phyloP scores from a whole-genome alignment of 176 grass and related monocot genomes.

The Phragmites australis region DNA sequence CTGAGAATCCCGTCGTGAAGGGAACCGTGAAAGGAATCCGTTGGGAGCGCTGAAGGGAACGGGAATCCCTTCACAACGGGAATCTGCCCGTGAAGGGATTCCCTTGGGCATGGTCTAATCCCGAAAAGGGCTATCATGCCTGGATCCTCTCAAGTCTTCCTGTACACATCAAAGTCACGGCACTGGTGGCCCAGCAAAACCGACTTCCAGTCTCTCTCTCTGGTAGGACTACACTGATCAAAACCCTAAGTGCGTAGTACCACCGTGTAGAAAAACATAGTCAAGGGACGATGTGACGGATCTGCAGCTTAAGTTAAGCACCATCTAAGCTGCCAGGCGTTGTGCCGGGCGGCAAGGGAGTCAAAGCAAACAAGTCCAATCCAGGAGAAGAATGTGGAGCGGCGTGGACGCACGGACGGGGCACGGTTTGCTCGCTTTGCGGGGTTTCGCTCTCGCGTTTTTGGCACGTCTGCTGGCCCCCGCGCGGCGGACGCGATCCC shows the following conservation, averaged over 20 bases:
- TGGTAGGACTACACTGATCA: neutral
- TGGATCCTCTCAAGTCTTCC: constrained; percentile 16
- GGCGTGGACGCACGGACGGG: neutral
- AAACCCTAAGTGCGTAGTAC: neutral
- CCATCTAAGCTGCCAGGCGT: neutral
- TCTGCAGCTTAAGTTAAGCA: neutral
- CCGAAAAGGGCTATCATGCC: constrained; percentile 6
- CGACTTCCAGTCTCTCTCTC: too few species aligned
- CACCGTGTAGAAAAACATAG: neutral
- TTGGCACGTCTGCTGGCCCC: neutral
- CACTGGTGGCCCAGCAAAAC: neutral
- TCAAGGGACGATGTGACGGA: neutral
- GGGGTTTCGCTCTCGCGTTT: neutral
- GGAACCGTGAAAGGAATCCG: too few species aligned
- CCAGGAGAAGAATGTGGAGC: neutral
- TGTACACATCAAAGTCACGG: neutral
- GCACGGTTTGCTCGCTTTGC: constrained; percentile 1
- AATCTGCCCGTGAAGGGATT: too few species aligned
- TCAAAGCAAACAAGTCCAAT: constrained; percentile 36
- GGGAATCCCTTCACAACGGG: too few species aligned
- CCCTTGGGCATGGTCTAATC: too few species aligned
- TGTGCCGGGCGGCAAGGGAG: constrained; percentile 29
- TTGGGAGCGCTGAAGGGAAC: too few species aligned
- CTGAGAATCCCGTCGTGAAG: too few species aligned
- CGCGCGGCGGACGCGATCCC: neutral